These are phyloP conservation scores for Porodaedalea pini DNA, from an alignment of 1,284 basidiomycete species.

Conservation along the genomic window DNA sequence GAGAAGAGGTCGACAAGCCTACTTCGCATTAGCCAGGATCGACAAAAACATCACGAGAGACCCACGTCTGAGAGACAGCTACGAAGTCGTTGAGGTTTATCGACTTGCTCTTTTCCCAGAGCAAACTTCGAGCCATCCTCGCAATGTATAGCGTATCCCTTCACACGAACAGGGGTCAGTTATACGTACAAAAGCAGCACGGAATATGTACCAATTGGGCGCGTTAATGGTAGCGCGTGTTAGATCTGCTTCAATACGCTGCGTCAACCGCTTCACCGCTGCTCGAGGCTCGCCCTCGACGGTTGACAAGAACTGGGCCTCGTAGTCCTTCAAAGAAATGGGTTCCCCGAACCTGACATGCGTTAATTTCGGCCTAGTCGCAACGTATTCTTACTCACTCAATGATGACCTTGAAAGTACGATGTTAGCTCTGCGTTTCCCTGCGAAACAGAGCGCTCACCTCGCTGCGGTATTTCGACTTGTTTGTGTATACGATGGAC, in stretches of 20 bases:
- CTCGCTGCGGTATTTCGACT: constrained; percentile 86
- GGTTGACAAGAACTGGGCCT: constrained; percentile 71
- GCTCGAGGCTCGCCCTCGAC: constrained; percentile 66
- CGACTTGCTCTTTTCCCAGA: constrained; percentile 77
- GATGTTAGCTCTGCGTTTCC: not conserved
- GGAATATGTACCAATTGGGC: constrained; percentile 75
- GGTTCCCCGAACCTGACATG: constrained; percentile 71
- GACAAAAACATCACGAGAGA: constrained; percentile 12
- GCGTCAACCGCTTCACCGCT: constrained; percentile 87
- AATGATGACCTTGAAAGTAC: constrained; percentile 57
- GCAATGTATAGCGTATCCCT: constrained; percentile 87
- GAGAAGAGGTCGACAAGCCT: constrained; percentile 85
- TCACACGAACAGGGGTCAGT: not conserved
- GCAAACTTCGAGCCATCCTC: constrained; percentile 83
- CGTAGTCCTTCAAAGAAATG: constrained; percentile 72
- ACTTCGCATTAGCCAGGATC: constrained; percentile 17
- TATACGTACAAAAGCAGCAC: not conserved
- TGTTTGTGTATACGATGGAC: constrained; percentile 92
- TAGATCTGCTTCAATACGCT: constrained; percentile 67
- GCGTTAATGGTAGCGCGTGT: constrained; percentile 84
- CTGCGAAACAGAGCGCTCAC: constrained; percentile 39
- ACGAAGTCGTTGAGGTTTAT: constrained; percentile 80
- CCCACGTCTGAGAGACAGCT: constrained; percentile 83
- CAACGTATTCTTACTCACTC: constrained; percentile 43
- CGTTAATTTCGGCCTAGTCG: not conserved